A percentile compares a stretch with the other conserved stretches of the same genome.
Evolutionary conservation across 2,329 filamentous ascomycete species (phyloP).

Genomic region (Fusarium brevicatenulatum): DNA sequence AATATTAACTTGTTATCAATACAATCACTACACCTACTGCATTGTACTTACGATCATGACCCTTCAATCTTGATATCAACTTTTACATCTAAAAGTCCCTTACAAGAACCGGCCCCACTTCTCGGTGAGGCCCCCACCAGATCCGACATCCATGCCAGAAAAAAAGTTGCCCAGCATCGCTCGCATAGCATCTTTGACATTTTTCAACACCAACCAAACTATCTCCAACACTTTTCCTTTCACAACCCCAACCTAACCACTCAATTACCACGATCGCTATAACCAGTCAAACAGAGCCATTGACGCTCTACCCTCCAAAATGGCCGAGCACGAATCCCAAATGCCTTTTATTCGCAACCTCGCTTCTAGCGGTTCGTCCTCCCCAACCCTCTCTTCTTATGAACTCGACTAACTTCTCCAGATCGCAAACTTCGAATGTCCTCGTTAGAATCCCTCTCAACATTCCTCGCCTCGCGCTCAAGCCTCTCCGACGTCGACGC

Average conservation of each 20-base stretch:
- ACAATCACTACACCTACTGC: too few relatives aligned
- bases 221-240: background rate
- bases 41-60: background rate
- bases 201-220: slow-evolving; percentile 31
- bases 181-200: slow-evolving; percentile 16
- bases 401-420: slow-evolving; percentile 48
- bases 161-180: slow-evolving; percentile 37
- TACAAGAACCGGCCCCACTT: slow-evolving; percentile 23
- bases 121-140: slow-evolving; percentile 38
- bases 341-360: slow-evolving; percentile 85
- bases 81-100: slow-evolving; percentile 5
- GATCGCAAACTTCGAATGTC: slow-evolving; percentile 82
- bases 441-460: slow-evolving; percentile 79
- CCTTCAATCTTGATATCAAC: background rate
- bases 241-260: background rate
- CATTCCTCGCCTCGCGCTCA: slow-evolving; percentile 75
- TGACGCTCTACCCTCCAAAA: slow-evolving; percentile 28
- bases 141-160: slow-evolving; percentile 39
- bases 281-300: background rate
- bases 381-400: background rate
- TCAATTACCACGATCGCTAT: background rate
- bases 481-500: slow-evolving; percentile 74
- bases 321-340: slow-evolving; percentile 53
- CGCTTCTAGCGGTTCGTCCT: slow-evolving; percentile 79
- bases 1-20: too few relatives aligned